A percentile compares a stretch with the other conserved stretches of the same genome.
Evolutionary conservation across 768 basidiomycete species (phyloP).

Genomic region (Auricularia cornea): DNA sequence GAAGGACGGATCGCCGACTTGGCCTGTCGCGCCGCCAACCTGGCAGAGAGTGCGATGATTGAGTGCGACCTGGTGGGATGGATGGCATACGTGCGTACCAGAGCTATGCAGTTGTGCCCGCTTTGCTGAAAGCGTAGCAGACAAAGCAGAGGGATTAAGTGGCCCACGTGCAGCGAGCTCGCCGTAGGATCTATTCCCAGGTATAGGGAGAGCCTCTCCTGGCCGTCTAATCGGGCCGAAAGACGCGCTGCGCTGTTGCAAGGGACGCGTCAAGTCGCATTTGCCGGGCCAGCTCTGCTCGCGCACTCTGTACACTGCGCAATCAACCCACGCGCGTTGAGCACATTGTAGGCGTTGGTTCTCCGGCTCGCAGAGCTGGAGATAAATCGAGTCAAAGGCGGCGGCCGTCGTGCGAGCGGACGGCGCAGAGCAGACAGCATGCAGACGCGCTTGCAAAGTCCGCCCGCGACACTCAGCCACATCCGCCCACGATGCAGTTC

Average conservation of each 20-base stretch:
- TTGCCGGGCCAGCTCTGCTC: too few species aligned
- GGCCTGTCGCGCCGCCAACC: constrained; percentile 95
- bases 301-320: not conserved
- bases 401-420: not conserved
- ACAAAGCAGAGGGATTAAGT: constrained; percentile 80
- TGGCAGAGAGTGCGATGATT: constrained; percentile 24
- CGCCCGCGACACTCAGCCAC: not conserved
- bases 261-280: not conserved
- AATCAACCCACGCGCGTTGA: not conserved
- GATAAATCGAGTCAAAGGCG: not conserved
- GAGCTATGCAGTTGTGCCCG: constrained; percentile 76
- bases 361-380: not conserved
- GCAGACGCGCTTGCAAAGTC: not conserved
- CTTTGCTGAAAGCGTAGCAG: constrained; percentile 79
- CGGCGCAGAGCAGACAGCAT: not conserved
- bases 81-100: constrained; percentile 46
- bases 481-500: constrained; percentile 52
- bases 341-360: not conserved
- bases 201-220: constrained; percentile 45
- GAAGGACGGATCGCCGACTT: constrained; percentile 96
- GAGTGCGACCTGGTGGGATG: constrained; percentile 1
- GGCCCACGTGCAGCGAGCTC: constrained; percentile 82
- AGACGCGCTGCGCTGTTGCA: not conserved
- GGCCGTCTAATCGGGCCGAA: not conserved
- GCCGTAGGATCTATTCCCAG: constrained; percentile 92